A percentile compares a stretch with the other conserved stretches of the same genome.
Conservation (phyloP, 345 rosid species). For the Syzygium jambos region DNA sequence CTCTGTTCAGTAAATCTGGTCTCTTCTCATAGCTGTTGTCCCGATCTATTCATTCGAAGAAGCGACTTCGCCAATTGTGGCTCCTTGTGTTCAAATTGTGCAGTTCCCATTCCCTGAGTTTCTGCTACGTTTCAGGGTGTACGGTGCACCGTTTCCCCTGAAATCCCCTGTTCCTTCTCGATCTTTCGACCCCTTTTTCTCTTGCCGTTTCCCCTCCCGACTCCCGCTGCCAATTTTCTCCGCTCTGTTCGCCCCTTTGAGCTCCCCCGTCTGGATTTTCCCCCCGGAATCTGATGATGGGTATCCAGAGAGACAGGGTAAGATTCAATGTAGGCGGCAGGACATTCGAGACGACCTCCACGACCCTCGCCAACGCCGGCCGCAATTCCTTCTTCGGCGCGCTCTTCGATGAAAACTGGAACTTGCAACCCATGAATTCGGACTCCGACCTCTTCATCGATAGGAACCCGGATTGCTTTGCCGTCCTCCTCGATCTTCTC, state of each 20-base stretch:
- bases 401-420: conserved; percentile 76
- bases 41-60: background rate
- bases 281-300: conserved; percentile 28
- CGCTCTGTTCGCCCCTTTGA: background rate
- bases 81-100: background rate
- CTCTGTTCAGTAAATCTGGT: background rate
- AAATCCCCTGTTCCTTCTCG: background rate
- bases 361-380: conserved; percentile 91
- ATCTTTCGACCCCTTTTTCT: background rate
- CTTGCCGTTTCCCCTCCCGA: background rate
- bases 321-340: conserved; percentile 90
- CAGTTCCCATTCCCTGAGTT: background rate
- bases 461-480: conserved; percentile 86
- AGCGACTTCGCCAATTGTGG: background rate
- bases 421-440: conserved; percentile 15
- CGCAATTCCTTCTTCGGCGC: conserved; percentile 85
- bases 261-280: background rate
- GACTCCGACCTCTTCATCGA: conserved; percentile 54
- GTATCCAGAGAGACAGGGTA: conserved; percentile 56
- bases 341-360: conserved; percentile 83
- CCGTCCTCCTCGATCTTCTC: conserved; percentile 87
- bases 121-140: background rate
- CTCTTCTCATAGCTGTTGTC: background rate
- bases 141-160: background rate
- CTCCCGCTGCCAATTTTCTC: background rate